Base-by-base conservation (phyloP, 352 stramenopile species). In the Pilasporangium apinafurcum region DNA sequence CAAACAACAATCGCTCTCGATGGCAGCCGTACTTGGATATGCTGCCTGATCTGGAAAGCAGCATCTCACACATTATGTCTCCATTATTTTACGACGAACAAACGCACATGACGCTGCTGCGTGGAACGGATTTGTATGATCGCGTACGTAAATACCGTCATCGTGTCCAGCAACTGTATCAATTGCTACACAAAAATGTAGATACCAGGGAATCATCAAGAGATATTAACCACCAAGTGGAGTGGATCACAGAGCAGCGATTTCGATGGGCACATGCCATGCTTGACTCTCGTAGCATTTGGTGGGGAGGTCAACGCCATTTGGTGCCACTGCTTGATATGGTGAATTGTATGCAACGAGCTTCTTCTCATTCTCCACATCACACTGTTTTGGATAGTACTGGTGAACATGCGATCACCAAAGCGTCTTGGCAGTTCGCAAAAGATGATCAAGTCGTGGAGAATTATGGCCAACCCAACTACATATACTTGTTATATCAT, bases 251-350 rank as follows among this genome's bases (percentile, higher is more conserved):
- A 0, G 53, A 62, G 29, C 44, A 62, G 16, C 59, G 61, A 18
- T 96, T 95, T 44, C 48, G 50, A 9, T 97, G 85, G 83, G 90
- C 86, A 5, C 79, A 65, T 25, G 74, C 76, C 8, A 88, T 96
- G 14, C 62, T 97, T 10, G 90, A 97, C 56, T 94, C 75, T 9
- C 77, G 93, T 26, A 87, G 68, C 37, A 98, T 98, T 63, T 98
- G 92, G 92, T 98, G 92, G 92, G 55, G 60, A 5, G 73, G 84
- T 3, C 56, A 90, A 35, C 72, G 87, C 10, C 87, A 98, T 33
- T 66, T 98, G 9, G 88, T 97, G 25, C 94, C 94, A 1, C 62
- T 98, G 53, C 70, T 98, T 6, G 94, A 98, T 56, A 88, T 97
- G 69, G 81, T 98, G 28, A 98, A 98, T 64, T 96, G 86, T 50